Base-by-base conservation (phyloP, 1,284 basidiomycete species). In the Pascua sp. region DNA sequence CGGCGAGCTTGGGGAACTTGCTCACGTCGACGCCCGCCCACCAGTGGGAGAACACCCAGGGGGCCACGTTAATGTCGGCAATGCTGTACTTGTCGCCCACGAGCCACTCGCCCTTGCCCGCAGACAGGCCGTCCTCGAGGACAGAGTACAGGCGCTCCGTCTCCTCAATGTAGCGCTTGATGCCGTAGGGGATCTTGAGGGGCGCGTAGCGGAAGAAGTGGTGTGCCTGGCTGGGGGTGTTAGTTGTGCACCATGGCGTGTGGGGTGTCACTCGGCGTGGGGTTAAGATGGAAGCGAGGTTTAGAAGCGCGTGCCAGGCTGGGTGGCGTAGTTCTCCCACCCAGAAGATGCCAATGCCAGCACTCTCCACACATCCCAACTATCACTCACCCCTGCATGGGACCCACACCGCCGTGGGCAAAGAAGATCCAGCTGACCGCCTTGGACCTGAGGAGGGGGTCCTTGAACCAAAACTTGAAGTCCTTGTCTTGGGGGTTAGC, bases 401-500 rank as follows among this genome's bases (percentile, higher is more conserved):
- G 72, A 39, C 71, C 74, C 17, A 75, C 60, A 55, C 73, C 75
- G 44, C 74, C 75, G 53, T 77, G 76, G 42, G 82, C 81, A 64
- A 88, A 91, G 77, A 90, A 88, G 48, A 90, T 85, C 89, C 89
- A 91, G 67, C 88, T 86, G 16, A 88, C 68, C 71, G 84, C 80
- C 71, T 86, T 82, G 67, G 83, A 85, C 43, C 69, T 64, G 43
- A 78, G 74, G n/a, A 72, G 65, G 1, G 79, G 72, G 64, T 73
- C 70, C 42, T 80, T 77, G 69, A 84, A 86, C 62, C 77, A 80
- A 64, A 87, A 83, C 63, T 81, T 82, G 71, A 77, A 70, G 18
- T 85, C 81, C 56, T 61, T 64, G 60, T 78, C 77, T 60, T 68
- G 65, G 10, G 24, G 24, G 42, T 42, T 13, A 51, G 36, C 42